Evolutionary conservation across 2,329 filamentous ascomycete genomes (phyloP), one percentile per base, ranked within the genome.

Genomic region (Chrysoporthe austroafricana): DNA sequence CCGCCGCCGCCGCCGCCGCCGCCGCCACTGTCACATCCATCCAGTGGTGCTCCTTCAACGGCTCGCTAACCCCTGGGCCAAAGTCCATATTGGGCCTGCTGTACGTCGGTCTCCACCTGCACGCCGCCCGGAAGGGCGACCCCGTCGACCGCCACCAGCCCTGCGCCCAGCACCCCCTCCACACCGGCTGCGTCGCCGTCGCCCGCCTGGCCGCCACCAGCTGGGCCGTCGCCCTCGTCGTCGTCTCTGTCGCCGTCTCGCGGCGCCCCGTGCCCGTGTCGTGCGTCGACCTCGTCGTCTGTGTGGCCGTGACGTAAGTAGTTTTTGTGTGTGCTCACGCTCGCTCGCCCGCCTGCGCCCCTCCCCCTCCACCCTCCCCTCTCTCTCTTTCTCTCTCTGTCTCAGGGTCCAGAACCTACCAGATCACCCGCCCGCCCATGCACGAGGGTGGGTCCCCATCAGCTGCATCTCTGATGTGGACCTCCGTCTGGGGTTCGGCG

Each of bases 101-200:
- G 18, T 79, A 79, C 64, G 69, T 78, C 46, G 61, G 66, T n/a
- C 68, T 78, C 3, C 75, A 79, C 58, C 14, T 76, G n/a, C 61
- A 73, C 11, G 75, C 76, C 0, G 72, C 77, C 1, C 64, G 69
- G 9, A 71, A 69, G 18, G 70, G 69, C 21, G 70, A 73, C 43
- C 62, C 69, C 9, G 71, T 75, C 50, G 63, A 71, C 36, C 72
- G 72, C 14, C 63, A 67, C 1, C 73, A 73, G 9, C 66, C 72
- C 2, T 69, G 73, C 14, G 46, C 61, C 14, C 73, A 74, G n/a
- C 73, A 75, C 21, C 74, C 74, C 6, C 70, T 79, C 8, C 75
- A 79, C 46, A 74, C 77, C 8, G 75, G 72, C 66, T 71, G 74
- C 43, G 68, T 74, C 56, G 72, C 78, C 34, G 63, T 76, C 4